phyloP scores from a whole-genome alignment of 2,329 filamentous ascomycete genomes.

The Orbilia oligospora region DNA sequence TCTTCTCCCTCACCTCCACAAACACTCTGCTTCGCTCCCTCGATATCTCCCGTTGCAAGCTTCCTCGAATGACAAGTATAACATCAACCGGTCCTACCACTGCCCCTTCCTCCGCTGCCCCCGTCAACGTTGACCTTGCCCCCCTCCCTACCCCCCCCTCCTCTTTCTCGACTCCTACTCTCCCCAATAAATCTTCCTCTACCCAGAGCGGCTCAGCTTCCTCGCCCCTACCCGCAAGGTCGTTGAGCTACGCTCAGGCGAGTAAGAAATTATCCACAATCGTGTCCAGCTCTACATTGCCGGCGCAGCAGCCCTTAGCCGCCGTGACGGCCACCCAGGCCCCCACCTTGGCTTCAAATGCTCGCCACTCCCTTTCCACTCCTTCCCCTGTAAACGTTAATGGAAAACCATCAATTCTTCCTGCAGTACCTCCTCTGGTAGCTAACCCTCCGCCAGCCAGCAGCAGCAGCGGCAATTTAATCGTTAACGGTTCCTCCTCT shows the following conservation, averaged over 20 bases:
- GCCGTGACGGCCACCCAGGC: conserved; percentile 65
- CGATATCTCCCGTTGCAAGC: conserved; percentile 5
- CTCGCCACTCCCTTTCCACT: conserved; percentile 72
- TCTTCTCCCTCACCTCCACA: neutral
- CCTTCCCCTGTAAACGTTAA: conserved; percentile 78
- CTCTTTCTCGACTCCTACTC: neutral
- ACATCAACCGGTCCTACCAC: conserved; percentile 56
- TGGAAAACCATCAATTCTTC: conserved; percentile 80
- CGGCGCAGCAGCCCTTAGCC: conserved; percentile 26
- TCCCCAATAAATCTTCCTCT: conserved; percentile 2
- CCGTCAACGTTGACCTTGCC: conserved; percentile 31
- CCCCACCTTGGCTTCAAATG: conserved; percentile 70
- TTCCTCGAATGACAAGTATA: conserved; percentile 61
- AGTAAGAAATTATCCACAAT: conserved; percentile 56
- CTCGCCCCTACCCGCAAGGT: conserved; percentile 58
- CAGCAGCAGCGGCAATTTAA: conserved; percentile 74
- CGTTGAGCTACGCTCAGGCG: conserved; percentile 60
- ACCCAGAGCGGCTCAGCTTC: conserved; percentile 46
- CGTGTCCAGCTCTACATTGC: conserved; percentile 51
- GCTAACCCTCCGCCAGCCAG: conserved; percentile 72
- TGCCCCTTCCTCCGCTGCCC: conserved; percentile 41
- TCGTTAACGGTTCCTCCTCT: conserved; percentile 76
- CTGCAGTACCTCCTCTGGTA: conserved; percentile 73
- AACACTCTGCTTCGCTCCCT: conserved; percentile 19
- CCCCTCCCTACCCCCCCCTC: conserved; percentile 12